phyloP scores from a whole-genome alignment of 306 rosid species.

The Pachyrhizus erosus region DNA sequence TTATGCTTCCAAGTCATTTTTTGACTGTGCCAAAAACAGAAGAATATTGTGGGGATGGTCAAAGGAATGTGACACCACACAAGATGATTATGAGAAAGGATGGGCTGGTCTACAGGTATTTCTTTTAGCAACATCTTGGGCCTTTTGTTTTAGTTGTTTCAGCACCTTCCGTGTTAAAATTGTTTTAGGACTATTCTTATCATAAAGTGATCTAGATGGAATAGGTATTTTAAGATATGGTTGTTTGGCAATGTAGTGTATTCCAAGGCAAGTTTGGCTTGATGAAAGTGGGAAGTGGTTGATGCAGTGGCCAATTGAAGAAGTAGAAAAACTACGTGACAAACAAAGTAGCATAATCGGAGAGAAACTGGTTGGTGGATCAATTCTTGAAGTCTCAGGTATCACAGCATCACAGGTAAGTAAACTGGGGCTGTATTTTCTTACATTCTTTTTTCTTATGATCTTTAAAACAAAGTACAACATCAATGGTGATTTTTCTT shows the following conservation, averaged over 20 bases:
- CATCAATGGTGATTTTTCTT: neutral
- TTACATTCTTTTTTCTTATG: neutral
- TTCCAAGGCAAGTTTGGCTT: slow-evolving; percentile 75
- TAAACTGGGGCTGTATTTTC: neutral
- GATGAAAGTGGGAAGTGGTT: slow-evolving; percentile 55
- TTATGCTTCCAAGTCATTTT: slow-evolving; percentile 68
- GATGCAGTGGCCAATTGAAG: slow-evolving; percentile 73
- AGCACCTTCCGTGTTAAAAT: neutral
- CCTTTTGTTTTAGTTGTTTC: neutral
- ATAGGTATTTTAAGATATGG: neutral
- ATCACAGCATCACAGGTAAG: slow-evolving; percentile 72
- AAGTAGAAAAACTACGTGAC: slow-evolving; percentile 52
- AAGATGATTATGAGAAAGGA: slow-evolving; percentile 61
- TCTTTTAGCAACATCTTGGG: neutral
- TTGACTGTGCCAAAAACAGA: slow-evolving; percentile 55
- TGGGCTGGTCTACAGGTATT: slow-evolving; percentile 85
- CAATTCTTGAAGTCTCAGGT: slow-evolving; percentile 56
- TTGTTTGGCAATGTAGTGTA: slow-evolving; percentile 37
- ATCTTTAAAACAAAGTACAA: neutral
- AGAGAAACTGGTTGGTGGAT: slow-evolving; percentile 48
- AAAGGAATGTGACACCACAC: slow-evolving; percentile 48
- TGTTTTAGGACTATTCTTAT: neutral
- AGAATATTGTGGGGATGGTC: slow-evolving; percentile 64
- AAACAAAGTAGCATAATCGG: slow-evolving; percentile 43
- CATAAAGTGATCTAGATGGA: neutral